These are phyloP conservation scores for Volutella citrinella DNA, from an alignment of 2,329 filamentous ascomycete genomes.

Conservation along the genomic window DNA sequence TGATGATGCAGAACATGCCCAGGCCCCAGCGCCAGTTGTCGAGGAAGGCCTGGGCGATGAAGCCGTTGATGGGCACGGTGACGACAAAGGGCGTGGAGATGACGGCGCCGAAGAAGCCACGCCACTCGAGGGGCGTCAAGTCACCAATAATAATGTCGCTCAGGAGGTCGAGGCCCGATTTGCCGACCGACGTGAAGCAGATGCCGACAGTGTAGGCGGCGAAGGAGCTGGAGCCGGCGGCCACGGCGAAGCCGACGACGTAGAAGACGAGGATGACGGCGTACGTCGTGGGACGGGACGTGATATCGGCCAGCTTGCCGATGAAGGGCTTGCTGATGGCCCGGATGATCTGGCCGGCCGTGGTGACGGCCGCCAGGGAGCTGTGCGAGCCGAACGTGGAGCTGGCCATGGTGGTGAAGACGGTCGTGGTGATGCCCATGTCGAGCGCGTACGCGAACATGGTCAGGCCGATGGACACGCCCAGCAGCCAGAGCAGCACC, in stretches of 20 bases:
- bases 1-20: conserved; percentile 60
- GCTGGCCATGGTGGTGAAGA: conserved; percentile 32
- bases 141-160: conserved; percentile 36
- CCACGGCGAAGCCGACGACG: conserved; percentile 31
- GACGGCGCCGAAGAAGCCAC: conserved; percentile 32
- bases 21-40: conserved; percentile 60
- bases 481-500: conserved; percentile 33
- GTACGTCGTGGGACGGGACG: conserved; percentile 37
- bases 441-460: conserved; percentile 39
- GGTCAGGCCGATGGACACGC: conserved; percentile 33
- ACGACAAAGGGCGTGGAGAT: conserved; percentile 31
- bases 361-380: conserved; percentile 30
- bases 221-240: conserved; percentile 30
- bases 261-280: conserved; percentile 38
- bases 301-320: conserved; percentile 36
- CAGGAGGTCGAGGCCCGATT: conserved; percentile 35
- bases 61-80: conserved; percentile 39
- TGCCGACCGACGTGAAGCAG: conserved; percentile 35
- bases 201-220: conserved; percentile 33
- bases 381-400: conserved; percentile 33
- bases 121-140: conserved; percentile 34
- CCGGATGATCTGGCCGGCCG: conserved; percentile 33
- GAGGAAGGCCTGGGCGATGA: conserved; percentile 37
- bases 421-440: conserved; percentile 32
- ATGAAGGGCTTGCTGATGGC: conserved; percentile 38